Conservation (phyloP, 2,329 filamentous ascomycete genomes). For the Ophioceras dolichostomum region DNA sequence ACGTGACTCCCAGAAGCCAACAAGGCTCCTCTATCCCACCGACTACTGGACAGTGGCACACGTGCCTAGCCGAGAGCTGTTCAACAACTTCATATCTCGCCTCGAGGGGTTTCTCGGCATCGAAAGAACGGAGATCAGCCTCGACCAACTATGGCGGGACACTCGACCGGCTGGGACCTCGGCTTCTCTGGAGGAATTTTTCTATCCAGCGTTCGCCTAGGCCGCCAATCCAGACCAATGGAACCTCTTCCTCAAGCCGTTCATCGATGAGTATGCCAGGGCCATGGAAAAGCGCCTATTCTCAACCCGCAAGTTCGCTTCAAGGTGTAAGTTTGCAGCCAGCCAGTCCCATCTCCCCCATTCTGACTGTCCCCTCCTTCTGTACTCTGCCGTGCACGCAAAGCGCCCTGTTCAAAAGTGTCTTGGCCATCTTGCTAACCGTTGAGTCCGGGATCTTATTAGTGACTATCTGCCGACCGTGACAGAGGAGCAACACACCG, state of each 20-base stretch:
- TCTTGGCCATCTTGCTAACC: background rate
- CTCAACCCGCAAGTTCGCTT: conserved; percentile 5
- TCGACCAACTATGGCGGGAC: conserved; percentile 2
- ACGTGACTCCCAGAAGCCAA: conserved; percentile 2
- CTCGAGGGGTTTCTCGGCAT: conserved; percentile 2
- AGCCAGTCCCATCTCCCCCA: too few relatives aligned
- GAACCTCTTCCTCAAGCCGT: conserved; percentile 1
- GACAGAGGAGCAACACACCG: conserved; percentile 3
- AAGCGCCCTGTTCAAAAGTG: background rate
- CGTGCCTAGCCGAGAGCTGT: background rate
- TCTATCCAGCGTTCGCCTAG: conserved; percentile 4
- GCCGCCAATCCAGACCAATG: conserved; percentile 5
- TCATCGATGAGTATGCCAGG: conserved; percentile 3
- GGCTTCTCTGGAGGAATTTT: conserved; percentile 1
- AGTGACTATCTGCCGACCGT: conserved; percentile 1
- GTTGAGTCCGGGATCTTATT: background rate
- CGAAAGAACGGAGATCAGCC: conserved; percentile 2
- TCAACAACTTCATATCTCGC: conserved; percentile 1
- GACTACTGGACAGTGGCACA: conserved; percentile 4
- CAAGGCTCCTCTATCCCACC: conserved; percentile 4
- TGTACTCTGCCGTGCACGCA: background rate
- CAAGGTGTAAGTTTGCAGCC: conserved; percentile 2
- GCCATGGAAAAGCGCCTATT: conserved; percentile 3
- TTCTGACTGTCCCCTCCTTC: too few relatives aligned
- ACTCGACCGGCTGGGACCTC: conserved; percentile 1